Conservation (phyloP, 257 asterid genomes). For the Vinca minor region DNA sequence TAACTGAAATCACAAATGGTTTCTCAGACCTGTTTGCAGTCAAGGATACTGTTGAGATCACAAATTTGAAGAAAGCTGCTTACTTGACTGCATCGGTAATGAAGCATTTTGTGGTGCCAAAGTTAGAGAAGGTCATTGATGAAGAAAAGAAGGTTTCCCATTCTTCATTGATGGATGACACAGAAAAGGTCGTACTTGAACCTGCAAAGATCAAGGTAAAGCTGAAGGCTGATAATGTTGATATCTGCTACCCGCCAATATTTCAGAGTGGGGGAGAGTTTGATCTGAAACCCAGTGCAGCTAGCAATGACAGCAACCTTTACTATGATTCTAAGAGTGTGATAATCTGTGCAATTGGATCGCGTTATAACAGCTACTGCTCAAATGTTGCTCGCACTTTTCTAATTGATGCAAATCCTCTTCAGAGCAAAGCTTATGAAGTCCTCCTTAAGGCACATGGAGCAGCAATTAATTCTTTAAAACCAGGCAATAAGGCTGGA, state of each 20-base stretch:
- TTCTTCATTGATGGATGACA: conserved; percentile 17
- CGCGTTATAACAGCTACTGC: conserved; percentile 15
- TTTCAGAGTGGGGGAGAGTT: conserved; percentile 18
- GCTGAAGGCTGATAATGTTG: conserved; percentile 20
- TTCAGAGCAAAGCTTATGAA: conserved; percentile 12
- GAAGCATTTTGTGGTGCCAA: conserved; percentile 23
- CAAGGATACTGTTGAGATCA: conserved; percentile 16
- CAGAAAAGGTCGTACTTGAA: conserved; percentile 18
- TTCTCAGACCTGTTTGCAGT: conserved; percentile 17
- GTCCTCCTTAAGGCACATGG: conserved; percentile 14
- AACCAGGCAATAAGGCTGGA: conserved; percentile 10
- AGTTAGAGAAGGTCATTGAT: conserved; percentile 20
- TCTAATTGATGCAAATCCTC: conserved; percentile 15
- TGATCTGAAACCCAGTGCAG: conserved; percentile 13
- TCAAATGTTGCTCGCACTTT: conserved; percentile 17
- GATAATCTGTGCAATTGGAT: conserved; percentile 15
- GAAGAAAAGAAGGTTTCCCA: conserved; percentile 20
- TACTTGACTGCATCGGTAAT: conserved; percentile 16
- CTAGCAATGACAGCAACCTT: conserved; percentile 9
- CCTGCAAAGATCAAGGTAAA: conserved; percentile 18
- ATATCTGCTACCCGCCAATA: conserved; percentile 24
- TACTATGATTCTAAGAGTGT: conserved; percentile 16
- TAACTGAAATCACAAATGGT: conserved; percentile 16
- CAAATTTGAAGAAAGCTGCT: conserved; percentile 19
- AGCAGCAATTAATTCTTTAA: conserved; percentile 13